These are phyloP conservation scores for Madurella mycetomatis DNA, from an alignment of 2,329 filamentous ascomycete genomes.

Conservation along the genomic window DNA sequence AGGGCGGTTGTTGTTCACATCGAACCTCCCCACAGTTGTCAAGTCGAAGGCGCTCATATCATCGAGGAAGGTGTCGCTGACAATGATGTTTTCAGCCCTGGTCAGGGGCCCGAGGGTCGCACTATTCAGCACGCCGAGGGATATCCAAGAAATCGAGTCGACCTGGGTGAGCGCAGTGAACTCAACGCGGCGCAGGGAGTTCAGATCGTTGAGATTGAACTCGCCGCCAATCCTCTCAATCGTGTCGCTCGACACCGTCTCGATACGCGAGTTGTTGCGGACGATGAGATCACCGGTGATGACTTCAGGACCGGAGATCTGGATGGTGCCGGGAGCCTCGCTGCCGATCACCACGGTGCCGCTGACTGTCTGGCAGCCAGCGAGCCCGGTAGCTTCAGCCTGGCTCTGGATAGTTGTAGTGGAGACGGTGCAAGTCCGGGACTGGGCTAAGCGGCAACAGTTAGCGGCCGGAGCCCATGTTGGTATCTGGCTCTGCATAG, in stretches of 20 bases:
- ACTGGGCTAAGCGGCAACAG: constrained; percentile 28
- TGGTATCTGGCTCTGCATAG: neutral
- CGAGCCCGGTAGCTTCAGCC: constrained; percentile 56
- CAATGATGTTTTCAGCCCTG: constrained; percentile 62
- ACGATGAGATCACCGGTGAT: constrained; percentile 56
- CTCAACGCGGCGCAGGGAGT: constrained; percentile 61
- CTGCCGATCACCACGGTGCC: constrained; percentile 64
- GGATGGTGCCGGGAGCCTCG: constrained; percentile 52
- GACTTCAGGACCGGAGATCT: constrained; percentile 55
- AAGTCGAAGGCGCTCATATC: constrained; percentile 79
- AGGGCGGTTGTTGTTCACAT: constrained; percentile 87
- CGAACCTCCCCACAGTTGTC: constrained; percentile 63
- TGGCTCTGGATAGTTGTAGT: constrained; percentile 58
- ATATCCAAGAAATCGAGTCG: constrained; percentile 64
- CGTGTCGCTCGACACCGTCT: constrained; percentile 55
- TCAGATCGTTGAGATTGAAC: constrained; percentile 68
- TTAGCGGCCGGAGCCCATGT: constrained; percentile 8
- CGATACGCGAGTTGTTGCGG: constrained; percentile 58
- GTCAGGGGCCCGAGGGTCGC: constrained; percentile 52
- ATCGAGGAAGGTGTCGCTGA: constrained; percentile 81
- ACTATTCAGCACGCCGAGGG: constrained; percentile 58
- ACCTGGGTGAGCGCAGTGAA: constrained; percentile 64
- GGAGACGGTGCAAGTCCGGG: constrained; percentile 25
- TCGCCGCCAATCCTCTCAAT: constrained; percentile 62
- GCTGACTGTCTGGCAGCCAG: constrained; percentile 62